A percentile compares a stretch with the other conserved stretches of the same genome.
Conservation (phyloP, 2,329 filamentous ascomycete species). For the Fusarium lyarnte region DNA sequence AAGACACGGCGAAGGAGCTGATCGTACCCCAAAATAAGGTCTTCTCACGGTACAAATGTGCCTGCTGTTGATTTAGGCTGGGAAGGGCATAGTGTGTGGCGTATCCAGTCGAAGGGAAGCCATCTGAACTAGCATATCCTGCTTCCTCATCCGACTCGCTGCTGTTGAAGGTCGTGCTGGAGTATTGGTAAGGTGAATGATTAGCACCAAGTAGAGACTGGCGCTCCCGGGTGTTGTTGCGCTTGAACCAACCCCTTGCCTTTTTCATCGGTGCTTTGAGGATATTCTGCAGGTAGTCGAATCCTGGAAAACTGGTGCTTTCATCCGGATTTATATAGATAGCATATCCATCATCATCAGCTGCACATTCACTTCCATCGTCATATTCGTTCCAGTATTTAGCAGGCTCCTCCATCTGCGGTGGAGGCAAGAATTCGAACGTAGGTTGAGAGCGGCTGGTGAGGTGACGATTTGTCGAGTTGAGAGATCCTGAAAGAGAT, state of each 20-base stretch:
- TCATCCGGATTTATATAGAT: conserved; percentile 80
- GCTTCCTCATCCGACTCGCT: conserved; percentile 57
- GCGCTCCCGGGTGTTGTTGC: conserved; percentile 42
- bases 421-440: conserved; percentile 47
- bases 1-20: conserved; percentile 66
- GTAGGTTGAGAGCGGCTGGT: conserved; percentile 39
- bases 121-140: conserved; percentile 64
- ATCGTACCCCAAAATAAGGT: conserved; percentile 65
- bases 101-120: conserved; percentile 61
- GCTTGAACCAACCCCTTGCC: conserved; percentile 61
- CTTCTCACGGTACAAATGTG: conserved; percentile 61
- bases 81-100: conserved; percentile 64
- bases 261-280: conserved; percentile 61
- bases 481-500: conserved; percentile 17
- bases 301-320: conserved; percentile 67
- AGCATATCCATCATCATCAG: conserved; percentile 68
- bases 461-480: conserved; percentile 16
- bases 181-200: conserved; percentile 42
- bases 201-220: conserved; percentile 45
- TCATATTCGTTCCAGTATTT: conserved; percentile 91
- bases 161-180: conserved; percentile 43
- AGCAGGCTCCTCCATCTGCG: conserved; percentile 43
- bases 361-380: conserved; percentile 75
- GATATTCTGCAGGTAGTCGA: conserved; percentile 66
- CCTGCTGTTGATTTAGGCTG: conserved; percentile 60